These are phyloP conservation scores for Phyllosticta citrichinensis DNA, from an alignment of 2,329 filamentous ascomycete species.

Conservation along the genomic window DNA sequence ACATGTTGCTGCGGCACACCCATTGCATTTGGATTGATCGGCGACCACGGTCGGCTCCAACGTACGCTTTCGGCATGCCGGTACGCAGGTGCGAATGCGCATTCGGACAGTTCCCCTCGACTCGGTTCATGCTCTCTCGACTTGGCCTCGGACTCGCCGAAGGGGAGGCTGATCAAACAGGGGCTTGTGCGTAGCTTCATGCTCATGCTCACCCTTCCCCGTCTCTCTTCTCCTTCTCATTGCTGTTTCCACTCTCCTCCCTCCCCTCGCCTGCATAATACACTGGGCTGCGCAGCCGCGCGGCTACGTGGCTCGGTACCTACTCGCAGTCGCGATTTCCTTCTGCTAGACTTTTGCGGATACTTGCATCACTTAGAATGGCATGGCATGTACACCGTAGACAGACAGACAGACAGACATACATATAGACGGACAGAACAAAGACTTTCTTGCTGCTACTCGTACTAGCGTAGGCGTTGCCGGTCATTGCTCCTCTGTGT, in stretches of 20 bases:
- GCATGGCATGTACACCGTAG: no score
- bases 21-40: neutral
- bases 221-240: neutral
- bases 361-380: no score
- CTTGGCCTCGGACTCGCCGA: neutral
- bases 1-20: no score
- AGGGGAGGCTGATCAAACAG: neutral
- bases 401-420: no score
- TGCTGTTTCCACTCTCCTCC: neutral
- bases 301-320: no score
- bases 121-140: neutral
- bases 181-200: neutral
- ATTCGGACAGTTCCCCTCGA: neutral
- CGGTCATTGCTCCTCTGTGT: no score
- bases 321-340: no score
- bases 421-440: no score
- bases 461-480: no score
- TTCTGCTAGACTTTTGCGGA: no score
- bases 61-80: neutral
- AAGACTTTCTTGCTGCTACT: no score
- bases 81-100: neutral
- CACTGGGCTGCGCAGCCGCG: no score
- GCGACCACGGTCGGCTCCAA: neutral
- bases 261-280: neutral
- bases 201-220: neutral